A percentile compares a stretch with the other conserved stretches of the same genome.
Conservation (phyloP, 2,329 filamentous ascomycete species). For the Colletotrichum theobromicola region DNA sequence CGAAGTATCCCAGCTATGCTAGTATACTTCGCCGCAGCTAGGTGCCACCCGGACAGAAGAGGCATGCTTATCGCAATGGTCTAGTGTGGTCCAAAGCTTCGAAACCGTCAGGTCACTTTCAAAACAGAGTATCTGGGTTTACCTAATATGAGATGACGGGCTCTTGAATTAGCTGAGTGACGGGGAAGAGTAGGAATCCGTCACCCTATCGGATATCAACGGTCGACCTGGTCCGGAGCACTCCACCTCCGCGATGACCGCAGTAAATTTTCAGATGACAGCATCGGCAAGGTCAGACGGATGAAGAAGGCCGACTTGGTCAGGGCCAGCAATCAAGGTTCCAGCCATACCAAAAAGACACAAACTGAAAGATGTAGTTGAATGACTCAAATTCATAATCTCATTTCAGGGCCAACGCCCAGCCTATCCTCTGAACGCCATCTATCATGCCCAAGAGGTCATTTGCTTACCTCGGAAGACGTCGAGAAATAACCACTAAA, state of each 20-base stretch:
- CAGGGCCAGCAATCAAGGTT: not conserved
- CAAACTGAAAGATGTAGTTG: not conserved
- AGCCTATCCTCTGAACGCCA: constrained; percentile 15
- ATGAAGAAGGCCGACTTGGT: not conserved
- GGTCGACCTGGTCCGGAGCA: not conserved
- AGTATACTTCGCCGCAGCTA: not conserved
- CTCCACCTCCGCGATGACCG: not conserved
- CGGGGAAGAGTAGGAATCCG: not conserved
- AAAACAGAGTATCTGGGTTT: not conserved
- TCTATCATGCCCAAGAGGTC: constrained; percentile 13
- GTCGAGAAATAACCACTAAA: not conserved
- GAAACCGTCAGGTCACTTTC: not conserved
- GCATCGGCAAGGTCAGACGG: not conserved
- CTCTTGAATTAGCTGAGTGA: not conserved
- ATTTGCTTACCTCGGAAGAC: not conserved
- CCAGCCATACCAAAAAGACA: not conserved
- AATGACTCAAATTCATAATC: constrained; percentile 8
- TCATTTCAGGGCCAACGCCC: constrained; percentile 15
- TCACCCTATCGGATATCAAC: not conserved
- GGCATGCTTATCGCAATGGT: not conserved
- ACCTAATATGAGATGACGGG: not conserved
- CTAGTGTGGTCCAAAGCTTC: not conserved
- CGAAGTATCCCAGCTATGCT: not conserved
- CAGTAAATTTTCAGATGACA: not conserved
- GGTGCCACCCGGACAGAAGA: not conserved